Evolutionary conservation across 148 eudicot species (phyloP).

Genomic region (Fagopyrum esculentum): DNA sequence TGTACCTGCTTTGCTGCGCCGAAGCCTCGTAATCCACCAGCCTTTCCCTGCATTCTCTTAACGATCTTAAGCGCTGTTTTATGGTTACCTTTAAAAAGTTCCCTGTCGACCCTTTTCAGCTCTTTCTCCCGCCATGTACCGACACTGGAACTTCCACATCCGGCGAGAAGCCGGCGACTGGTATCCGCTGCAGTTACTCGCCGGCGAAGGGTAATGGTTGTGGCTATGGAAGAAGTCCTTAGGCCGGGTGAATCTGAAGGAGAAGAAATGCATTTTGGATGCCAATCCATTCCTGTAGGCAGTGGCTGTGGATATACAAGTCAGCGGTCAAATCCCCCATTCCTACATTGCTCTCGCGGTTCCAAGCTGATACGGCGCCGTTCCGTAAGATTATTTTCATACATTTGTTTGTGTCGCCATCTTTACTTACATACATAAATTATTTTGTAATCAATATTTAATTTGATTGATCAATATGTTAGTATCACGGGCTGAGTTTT

Average conservation of each 20-base stretch:
- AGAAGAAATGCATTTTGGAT: background rate
- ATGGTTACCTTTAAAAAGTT: conserved; percentile 15
- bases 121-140: conserved; percentile 13
- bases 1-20: conserved; percentile 26
- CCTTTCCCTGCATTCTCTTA: conserved; percentile 20
- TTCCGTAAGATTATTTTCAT: background rate
- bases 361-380: background rate
- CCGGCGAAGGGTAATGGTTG: conserved; percentile 7
- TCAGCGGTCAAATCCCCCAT: background rate
- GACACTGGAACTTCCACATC: conserved; percentile 11
- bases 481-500: too few species aligned
- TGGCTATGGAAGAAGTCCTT: background rate
- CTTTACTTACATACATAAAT: too few species aligned
- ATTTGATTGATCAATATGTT: too few species aligned
- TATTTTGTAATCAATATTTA: too few species aligned
- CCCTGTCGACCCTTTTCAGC: conserved; percentile 14
- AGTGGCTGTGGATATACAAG: background rate
- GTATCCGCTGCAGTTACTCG: background rate
- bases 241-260: background rate
- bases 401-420: too few species aligned
- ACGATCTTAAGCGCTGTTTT: conserved; percentile 21
- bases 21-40: conserved; percentile 26
- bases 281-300: background rate
- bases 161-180: background rate
- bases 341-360: background rate